A percentile compares a stretch with the other conserved stretches of the same genome.
phyloP scores from a whole-genome alignment of 2,329 filamentous ascomycete species.

The Tolypocladium capitatum region DNA sequence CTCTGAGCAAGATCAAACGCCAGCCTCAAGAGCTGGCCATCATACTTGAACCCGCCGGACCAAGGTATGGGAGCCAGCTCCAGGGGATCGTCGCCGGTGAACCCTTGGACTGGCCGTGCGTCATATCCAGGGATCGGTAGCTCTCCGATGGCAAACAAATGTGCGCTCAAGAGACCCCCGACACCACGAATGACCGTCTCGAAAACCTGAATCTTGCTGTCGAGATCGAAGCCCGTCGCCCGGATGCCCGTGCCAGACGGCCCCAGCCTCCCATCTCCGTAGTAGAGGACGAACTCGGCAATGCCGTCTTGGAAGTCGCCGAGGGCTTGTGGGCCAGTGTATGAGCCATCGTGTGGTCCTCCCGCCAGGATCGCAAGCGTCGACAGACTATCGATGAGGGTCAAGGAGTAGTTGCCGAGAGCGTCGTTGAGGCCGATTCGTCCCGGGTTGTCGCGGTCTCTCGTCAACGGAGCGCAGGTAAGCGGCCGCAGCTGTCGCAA shows the following conservation, averaged over 20 bases:
- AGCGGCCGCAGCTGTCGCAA: constrained; percentile 59
- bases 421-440: constrained; percentile 90
- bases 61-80: constrained; percentile 49
- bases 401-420: constrained; percentile 91
- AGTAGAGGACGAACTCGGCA: constrained; percentile 60
- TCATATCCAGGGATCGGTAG: constrained; percentile 73
- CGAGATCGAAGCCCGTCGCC: constrained; percentile 76
- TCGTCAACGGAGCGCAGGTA: constrained; percentile 69
- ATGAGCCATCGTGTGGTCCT: constrained; percentile 33
- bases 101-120: constrained; percentile 24
- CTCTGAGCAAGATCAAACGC: constrained; percentile 75
- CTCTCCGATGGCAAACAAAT: constrained; percentile 84
- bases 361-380: constrained; percentile 88
- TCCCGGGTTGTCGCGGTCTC: constrained; percentile 65
- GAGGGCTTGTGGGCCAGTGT: constrained; percentile 37
- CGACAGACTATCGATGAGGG: constrained; percentile 86
- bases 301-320: constrained; percentile 71
- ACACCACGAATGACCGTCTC: constrained; percentile 93
- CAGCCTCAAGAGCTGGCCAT: constrained; percentile 81
- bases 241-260: constrained; percentile 56
- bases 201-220: constrained; percentile 98
- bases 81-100: constrained; percentile 24
- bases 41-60: constrained; percentile 67
- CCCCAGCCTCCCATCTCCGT: constrained; percentile 69
- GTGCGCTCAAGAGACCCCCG: constrained; percentile 81